Conservation (phyloP, 2,329 filamentous ascomycete genomes). For the Lachnellula subtilissima region DNA sequence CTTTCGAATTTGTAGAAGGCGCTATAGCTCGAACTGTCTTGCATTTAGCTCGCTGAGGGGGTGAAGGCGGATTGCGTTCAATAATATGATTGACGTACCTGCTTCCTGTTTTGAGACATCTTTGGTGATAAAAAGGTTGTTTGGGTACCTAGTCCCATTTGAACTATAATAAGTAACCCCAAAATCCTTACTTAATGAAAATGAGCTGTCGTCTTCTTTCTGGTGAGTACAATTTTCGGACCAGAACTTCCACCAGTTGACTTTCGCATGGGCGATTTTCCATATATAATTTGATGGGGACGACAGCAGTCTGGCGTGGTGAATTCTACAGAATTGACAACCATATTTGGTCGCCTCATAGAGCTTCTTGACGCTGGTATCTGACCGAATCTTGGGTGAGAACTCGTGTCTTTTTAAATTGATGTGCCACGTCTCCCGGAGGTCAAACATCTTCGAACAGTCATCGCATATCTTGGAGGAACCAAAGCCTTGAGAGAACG, state of each 20-base stretch:
- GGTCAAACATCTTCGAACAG: slow-evolving; percentile 4
- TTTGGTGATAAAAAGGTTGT: slow-evolving; percentile 5
- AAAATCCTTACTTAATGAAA: slow-evolving; percentile 6
- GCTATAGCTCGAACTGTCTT: slow-evolving; percentile 3
- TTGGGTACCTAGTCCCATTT: not conserved
- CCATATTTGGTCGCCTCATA: slow-evolving; percentile 1
- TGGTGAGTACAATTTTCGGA: not conserved
- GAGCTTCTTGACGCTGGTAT: slow-evolving; percentile 1
- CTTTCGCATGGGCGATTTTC: slow-evolving; percentile 1
- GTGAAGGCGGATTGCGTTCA: not conserved
- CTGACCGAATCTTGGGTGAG: slow-evolving; percentile 2
- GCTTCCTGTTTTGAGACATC: slow-evolving; percentile 1
- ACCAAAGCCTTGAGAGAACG: not conserved
- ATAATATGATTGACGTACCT: not conserved
- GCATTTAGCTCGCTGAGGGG: not conserved
- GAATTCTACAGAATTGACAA: slow-evolving; percentile 7
- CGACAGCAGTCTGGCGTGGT: slow-evolving; percentile 2
- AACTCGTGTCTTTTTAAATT: not conserved
- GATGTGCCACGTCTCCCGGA: slow-evolving; percentile 4
- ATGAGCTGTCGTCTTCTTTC: not conserved
- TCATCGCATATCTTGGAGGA: slow-evolving; percentile 1
- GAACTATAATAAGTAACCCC: slow-evolving; percentile 2
- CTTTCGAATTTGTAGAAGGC: slow-evolving; percentile 2
- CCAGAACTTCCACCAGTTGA: slow-evolving; percentile 12
- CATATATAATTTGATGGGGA: not conserved